Evolutionary conservation across 495 filamentous ascomycete genomes (phyloP).

Genomic region (Xylona heveae): DNA sequence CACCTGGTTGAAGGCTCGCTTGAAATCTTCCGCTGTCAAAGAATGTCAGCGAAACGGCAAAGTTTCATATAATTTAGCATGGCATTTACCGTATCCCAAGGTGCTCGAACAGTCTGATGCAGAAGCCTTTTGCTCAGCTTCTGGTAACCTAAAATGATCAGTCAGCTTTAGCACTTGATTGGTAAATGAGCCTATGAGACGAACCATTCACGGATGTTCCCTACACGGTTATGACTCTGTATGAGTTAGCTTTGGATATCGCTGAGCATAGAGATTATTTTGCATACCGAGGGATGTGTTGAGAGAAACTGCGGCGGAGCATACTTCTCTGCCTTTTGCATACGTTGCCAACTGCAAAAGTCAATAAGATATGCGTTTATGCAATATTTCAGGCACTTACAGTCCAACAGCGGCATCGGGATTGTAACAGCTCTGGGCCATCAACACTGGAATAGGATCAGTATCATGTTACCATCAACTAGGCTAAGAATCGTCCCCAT

Average conservation of each 20-base stretch:
- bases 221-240: constrained; percentile 43
- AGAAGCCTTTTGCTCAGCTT: constrained; percentile 29
- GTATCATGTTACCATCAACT: background rate
- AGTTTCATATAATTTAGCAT: background rate
- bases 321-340: constrained; percentile 38
- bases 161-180: constrained; percentile 1
- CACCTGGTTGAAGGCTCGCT: background rate
- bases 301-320: constrained; percentile 58
- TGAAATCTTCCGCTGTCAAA: constrained; percentile 3
- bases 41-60: too few relatives aligned
- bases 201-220: constrained; percentile 44
- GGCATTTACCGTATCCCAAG: constrained; percentile 4
- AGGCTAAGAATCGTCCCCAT: constrained; percentile 8
- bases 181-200: background rate
- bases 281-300: constrained; percentile 57
- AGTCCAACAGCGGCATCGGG: constrained; percentile 49
- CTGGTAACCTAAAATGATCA: constrained; percentile 24
- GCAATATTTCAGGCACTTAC: constrained; percentile 4
- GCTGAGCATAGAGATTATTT: background rate
- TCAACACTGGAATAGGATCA: constrained; percentile 24
- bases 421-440: constrained; percentile 46
- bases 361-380: background rate
- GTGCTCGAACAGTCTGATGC: constrained; percentile 24
- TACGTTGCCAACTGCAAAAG: constrained; percentile 36
- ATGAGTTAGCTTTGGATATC: constrained; percentile 5